Percentiles rank a stretch among this genome's conserved stretches.
Conservation (phyloP, 2,329 filamentous ascomycete genomes). For the Pseudocercospora eumusae region DNA sequence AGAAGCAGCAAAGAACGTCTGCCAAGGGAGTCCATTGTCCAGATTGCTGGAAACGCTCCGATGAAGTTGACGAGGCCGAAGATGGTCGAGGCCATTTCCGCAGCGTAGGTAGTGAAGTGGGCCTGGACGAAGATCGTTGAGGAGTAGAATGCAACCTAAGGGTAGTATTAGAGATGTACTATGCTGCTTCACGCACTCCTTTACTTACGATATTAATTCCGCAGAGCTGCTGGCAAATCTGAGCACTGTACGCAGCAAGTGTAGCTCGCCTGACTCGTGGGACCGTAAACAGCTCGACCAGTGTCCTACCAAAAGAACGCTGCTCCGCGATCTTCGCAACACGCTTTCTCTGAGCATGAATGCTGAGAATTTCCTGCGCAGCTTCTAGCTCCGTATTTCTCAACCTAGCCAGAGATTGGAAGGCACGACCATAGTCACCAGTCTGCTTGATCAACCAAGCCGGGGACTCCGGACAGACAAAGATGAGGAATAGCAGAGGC, state of each 20-base stretch:
- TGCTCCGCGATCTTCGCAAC: slow-evolving; percentile 40
- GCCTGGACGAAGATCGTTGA: slow-evolving; percentile 41
- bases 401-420: slow-evolving; percentile 47
- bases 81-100: slow-evolving; percentile 45
- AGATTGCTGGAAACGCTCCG: slow-evolving; percentile 48
- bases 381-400: slow-evolving; percentile 35
- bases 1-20: slow-evolving; percentile 38
- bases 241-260: slow-evolving; percentile 37
- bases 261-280: slow-evolving; percentile 50
- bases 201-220: slow-evolving; percentile 31
- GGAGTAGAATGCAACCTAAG: slow-evolving; percentile 38
- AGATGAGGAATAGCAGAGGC: slow-evolving; percentile 54
- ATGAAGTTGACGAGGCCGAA: slow-evolving; percentile 50
- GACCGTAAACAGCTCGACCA: slow-evolving; percentile 43
- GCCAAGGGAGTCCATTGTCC: slow-evolving; percentile 49
- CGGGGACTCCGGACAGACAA: slow-evolving; percentile 52
- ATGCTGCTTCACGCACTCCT: neutral
- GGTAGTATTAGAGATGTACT: neutral
- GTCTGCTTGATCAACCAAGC: slow-evolving; percentile 34
- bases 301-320: slow-evolving; percentile 41
- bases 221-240: slow-evolving; percentile 40
- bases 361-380: slow-evolving; percentile 40
- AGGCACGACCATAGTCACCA: slow-evolving; percentile 37
- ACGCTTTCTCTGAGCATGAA: slow-evolving; percentile 18
- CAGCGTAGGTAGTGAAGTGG: slow-evolving; percentile 39